A percentile compares a stretch with the other conserved stretches of the same genome.
Evolutionary conservation across 2,329 filamentous ascomycete genomes (phyloP).

Genomic region (Penicillium psychrosexuale): DNA sequence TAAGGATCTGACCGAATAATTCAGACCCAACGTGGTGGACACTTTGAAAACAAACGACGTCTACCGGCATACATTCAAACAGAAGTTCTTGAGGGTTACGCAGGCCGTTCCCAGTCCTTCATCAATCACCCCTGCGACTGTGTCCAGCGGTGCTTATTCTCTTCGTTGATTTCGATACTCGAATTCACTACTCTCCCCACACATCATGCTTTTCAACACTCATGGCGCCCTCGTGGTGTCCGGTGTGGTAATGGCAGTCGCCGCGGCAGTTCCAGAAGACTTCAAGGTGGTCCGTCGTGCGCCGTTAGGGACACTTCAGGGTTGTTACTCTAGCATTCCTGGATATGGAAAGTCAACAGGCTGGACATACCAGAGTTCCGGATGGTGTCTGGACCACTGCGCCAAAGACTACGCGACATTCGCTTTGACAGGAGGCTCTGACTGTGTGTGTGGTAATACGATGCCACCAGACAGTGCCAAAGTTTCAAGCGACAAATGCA

Average conservation of each 20-base stretch:
- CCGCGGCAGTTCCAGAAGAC: constrained; percentile 20
- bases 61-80: constrained; percentile 5
- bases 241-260: constrained; percentile 25
- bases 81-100: constrained; percentile 34
- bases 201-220: constrained; percentile 30
- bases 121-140: constrained; percentile 17
- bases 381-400: constrained; percentile 56
- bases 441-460: constrained; percentile 71
- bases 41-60: neutral
- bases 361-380: constrained; percentile 54
- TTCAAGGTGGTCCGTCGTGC: constrained; percentile 17
- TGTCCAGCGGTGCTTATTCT: constrained; percentile 19
- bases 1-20: neutral
- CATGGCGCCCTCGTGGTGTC: constrained; percentile 26
- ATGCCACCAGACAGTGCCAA: constrained; percentile 60
- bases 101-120: constrained; percentile 38
- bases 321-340: constrained; percentile 52
- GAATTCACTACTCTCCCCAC: constrained; percentile 1
- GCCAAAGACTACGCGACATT: constrained; percentile 55
- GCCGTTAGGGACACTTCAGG: constrained; percentile 35
- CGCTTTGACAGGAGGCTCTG: constrained; percentile 57
- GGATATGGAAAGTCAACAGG: constrained; percentile 49
- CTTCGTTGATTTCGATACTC: constrained; percentile 6
- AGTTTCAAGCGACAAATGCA: constrained; percentile 60
- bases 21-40: neutral